Conservation (phyloP, 73 alveolate species). For the Urostyla sp. region DNA sequence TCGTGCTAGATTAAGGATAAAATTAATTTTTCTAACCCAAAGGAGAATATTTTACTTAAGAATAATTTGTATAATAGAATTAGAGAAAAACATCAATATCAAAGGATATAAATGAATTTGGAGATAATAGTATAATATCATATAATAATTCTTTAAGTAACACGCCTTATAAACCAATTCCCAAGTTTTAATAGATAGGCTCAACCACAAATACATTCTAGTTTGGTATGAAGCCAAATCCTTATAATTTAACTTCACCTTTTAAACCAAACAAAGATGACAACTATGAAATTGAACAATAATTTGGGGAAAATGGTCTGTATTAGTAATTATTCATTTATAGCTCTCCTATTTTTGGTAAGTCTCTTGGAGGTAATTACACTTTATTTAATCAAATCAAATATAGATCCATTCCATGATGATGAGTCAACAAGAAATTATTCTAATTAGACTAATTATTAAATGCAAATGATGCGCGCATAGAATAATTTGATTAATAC, state of each 20-base stretch:
- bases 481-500: neutral
- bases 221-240: neutral
- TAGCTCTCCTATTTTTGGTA: conserved; percentile 30
- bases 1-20: neutral
- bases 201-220: too few relatives aligned
- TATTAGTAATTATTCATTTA: neutral
- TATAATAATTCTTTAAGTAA: conserved; percentile 11
- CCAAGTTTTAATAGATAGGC: too few relatives aligned
- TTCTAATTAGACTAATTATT: conserved; percentile 10
- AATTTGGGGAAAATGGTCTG: conserved; percentile 4
- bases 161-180: conserved; percentile 14
- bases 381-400: neutral
- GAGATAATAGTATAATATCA: conserved; percentile 1
- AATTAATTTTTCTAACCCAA: neutral
- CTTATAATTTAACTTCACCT: conserved; percentile 7
- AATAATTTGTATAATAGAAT: neutral
- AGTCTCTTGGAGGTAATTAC: neutral
- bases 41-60: neutral
- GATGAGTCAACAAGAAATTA: conserved; percentile 29
- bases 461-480: neutral
- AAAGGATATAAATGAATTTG: conserved; percentile 31
- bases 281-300: conserved; percentile 1
- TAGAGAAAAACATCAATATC: neutral
- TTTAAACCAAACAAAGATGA: conserved; percentile 5
- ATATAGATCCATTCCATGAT: neutral